A percentile compares a stretch with the other conserved stretches of the same genome.
These are phyloP conservation scores for Tulasnella sp. DNA, from an alignment of 768 basidiomycete species.

Conservation along the genomic window DNA sequence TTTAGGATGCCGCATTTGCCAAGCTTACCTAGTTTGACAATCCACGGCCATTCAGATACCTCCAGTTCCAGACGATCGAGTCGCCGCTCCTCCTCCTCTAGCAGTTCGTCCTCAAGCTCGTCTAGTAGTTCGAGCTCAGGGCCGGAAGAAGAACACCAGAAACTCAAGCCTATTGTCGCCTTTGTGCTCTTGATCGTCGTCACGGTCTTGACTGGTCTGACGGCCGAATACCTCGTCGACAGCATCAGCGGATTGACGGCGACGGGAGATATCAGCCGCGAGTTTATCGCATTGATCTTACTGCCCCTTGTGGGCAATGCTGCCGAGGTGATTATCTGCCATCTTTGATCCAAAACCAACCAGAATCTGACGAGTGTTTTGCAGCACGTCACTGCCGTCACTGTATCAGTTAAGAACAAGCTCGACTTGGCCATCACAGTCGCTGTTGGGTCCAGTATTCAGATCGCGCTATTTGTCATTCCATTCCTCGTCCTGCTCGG, in stretches of 20 bases:
- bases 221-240: slow-evolving; percentile 62
- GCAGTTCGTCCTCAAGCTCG: neutral
- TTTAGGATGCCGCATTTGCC: slow-evolving; percentile 25
- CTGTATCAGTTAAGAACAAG: slow-evolving; percentile 64
- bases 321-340: slow-evolving; percentile 38
- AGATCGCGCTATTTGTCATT: slow-evolving; percentile 75
- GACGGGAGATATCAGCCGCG: slow-evolving; percentile 48
- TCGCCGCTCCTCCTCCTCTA: slow-evolving; percentile 6
- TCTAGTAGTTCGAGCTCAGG: neutral
- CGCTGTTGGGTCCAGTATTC: slow-evolving; percentile 59
- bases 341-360: slow-evolving; percentile 40
- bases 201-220: slow-evolving; percentile 44
- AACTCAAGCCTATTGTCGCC: slow-evolving; percentile 51
- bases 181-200: slow-evolving; percentile 53
- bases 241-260: slow-evolving; percentile 72
- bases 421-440: slow-evolving; percentile 82
- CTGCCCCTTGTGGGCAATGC: slow-evolving; percentile 94
- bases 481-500: slow-evolving; percentile 40
- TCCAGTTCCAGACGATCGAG: neutral
- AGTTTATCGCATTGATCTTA: slow-evolving; percentile 81
- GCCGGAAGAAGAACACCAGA: slow-evolving; percentile 50
- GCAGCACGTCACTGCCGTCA: slow-evolving; percentile 82
- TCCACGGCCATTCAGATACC: neutral
- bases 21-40: slow-evolving; percentile 14
- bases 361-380: neutral